Conservation (phyloP, 2,329 filamentous ascomycete genomes). For the Alternaria gaisen region DNA sequence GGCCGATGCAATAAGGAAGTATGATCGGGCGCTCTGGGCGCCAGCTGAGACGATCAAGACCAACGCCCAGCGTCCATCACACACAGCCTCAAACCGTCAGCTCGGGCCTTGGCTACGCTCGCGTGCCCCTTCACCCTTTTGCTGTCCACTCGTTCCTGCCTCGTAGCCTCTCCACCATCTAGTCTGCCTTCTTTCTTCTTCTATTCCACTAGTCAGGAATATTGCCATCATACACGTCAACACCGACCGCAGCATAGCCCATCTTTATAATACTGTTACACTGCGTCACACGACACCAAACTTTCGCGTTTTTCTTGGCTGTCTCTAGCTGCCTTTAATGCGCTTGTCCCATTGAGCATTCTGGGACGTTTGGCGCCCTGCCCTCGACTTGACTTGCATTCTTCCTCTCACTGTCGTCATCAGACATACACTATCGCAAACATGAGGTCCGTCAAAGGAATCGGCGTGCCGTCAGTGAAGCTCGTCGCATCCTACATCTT, state of each 20-base stretch:
- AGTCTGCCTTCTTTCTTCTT: not conserved
- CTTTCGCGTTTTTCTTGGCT: slow-evolving; percentile 12
- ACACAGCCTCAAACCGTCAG: slow-evolving; percentile 33
- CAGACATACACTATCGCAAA: slow-evolving; percentile 12
- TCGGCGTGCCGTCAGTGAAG: slow-evolving; percentile 55
- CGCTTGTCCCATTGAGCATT: slow-evolving; percentile 23
- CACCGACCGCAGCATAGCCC: slow-evolving; percentile 2
- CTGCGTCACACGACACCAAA: not conserved
- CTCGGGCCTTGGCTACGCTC: slow-evolving; percentile 24
- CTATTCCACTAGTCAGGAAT: not conserved
- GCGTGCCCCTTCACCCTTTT: slow-evolving; percentile 19
- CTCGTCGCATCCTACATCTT: slow-evolving; percentile 73
- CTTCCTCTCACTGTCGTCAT: slow-evolving; percentile 7
- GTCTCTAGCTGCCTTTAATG: slow-evolving; percentile 11
- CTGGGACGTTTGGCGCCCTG: slow-evolving; percentile 6
- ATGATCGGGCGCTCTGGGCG: slow-evolving; percentile 16
- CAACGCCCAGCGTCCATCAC: slow-evolving; percentile 11
- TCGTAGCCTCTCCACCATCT: not conserved
- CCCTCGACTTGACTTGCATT: slow-evolving; percentile 1
- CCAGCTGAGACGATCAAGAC: slow-evolving; percentile 22
- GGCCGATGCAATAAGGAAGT: slow-evolving; percentile 1
- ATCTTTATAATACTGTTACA: slow-evolving; percentile 1
- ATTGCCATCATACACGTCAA: slow-evolving; percentile 6
- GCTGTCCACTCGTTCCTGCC: not conserved
- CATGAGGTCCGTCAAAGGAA: slow-evolving; percentile 38